Evolutionary conservation across 2,329 filamentous ascomycete genomes (phyloP).

Genomic region (Penicillium sp.): DNA sequence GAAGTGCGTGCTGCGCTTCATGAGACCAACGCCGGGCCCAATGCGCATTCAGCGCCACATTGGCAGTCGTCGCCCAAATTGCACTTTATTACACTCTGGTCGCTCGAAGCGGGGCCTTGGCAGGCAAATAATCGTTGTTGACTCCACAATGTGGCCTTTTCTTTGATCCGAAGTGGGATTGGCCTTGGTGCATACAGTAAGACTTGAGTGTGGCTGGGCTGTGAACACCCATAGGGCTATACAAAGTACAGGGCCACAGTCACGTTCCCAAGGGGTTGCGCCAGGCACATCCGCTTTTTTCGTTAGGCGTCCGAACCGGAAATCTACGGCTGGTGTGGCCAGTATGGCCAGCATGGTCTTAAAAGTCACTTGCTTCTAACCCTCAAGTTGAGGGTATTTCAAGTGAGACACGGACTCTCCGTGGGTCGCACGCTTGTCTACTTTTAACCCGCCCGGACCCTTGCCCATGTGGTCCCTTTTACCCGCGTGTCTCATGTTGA

Average conservation of each 20-base stretch:
- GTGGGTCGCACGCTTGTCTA: neutral
- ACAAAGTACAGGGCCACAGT: neutral
- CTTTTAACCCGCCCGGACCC: constrained; percentile 1
- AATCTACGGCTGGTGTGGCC: neutral
- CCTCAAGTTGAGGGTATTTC: neutral
- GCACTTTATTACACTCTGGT: neutral
- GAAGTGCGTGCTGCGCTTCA: neutral
- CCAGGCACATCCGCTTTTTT: neutral
- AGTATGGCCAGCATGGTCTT: neutral
- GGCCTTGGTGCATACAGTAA: neutral
- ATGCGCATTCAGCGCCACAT: neutral
- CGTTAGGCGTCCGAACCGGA: neutral
- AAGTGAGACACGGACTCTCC: neutral
- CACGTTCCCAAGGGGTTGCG: neutral
- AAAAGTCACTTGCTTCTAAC: too few relatives aligned
- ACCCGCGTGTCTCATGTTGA: constrained; percentile 4
- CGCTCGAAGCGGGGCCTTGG: neutral
- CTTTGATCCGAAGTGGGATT: neutral
- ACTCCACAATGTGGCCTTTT: neutral
- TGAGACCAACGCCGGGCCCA: neutral
- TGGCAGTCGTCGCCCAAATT: neutral
- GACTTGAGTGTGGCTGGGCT: neutral
- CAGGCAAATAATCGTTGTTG: neutral
- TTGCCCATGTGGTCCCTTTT: neutral
- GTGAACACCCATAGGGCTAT: neutral